Conservation (phyloP, 352 stramenopile species). For the Peronospora belbahrii region DNA sequence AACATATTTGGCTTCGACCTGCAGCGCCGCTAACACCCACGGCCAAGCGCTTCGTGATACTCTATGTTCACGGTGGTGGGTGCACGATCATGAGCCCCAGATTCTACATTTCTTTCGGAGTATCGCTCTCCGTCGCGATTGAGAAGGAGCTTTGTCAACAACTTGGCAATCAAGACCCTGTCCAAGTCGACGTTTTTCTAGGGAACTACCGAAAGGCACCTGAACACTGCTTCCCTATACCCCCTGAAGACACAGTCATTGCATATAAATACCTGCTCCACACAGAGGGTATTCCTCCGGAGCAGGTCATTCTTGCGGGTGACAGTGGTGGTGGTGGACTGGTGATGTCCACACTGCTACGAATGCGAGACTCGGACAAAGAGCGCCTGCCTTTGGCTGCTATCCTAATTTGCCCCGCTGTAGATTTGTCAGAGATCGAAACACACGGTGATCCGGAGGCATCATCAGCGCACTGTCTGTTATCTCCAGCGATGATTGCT, state of each 20-base stretch:
- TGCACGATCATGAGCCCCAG: conserved; percentile 38
- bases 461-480: conserved; percentile 19
- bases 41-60: conserved; percentile 29
- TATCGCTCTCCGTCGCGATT: conserved; percentile 17
- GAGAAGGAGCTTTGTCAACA: conserved; percentile 16
- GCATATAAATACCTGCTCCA: conserved; percentile 39
- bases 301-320: conserved; percentile 28
- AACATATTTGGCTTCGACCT: conserved; percentile 36
- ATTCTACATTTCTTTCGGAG: conserved; percentile 30
- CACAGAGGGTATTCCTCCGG: conserved; percentile 16
- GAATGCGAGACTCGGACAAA: conserved; percentile 19
- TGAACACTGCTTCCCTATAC: conserved; percentile 30
- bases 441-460: conserved; percentile 12
- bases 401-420: conserved; percentile 33
- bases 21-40: not conserved
- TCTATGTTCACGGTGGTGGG: conserved; percentile 52
- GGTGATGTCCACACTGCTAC: conserved; percentile 33
- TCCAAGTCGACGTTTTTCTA: conserved; percentile 35
- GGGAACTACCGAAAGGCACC: conserved; percentile 46
- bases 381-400: conserved; percentile 26
- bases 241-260: conserved; percentile 29
- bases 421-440: conserved; percentile 33
- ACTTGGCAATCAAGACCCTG: conserved; percentile 1
- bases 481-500: conserved; percentile 23
- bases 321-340: conserved; percentile 39